Percentiles rank a stretch among this genome's conserved stretches.
Conservation (phyloP, 2,329 filamentous ascomycete species). For the Fusarium buxicola region DNA sequence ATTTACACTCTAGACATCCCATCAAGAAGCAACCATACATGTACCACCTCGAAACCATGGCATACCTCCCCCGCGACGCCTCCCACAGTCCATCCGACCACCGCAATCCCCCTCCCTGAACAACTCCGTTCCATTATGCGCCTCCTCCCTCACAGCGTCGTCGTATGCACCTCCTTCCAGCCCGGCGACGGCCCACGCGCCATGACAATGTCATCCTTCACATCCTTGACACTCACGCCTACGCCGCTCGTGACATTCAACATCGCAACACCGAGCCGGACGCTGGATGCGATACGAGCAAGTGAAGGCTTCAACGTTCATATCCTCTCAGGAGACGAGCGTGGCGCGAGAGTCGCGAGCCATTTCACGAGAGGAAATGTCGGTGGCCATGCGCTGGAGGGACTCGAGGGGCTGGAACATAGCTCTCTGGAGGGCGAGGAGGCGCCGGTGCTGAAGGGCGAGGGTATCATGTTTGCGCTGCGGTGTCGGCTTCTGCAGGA, state of each 20-base stretch:
- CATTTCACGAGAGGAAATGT: slow-evolving; percentile 64
- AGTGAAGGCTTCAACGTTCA: slow-evolving; percentile 66
- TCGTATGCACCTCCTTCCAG: slow-evolving; percentile 65
- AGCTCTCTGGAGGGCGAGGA: slow-evolving; percentile 26
- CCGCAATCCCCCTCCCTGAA: slow-evolving; percentile 54
- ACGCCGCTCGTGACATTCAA: slow-evolving; percentile 68
- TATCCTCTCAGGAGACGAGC: slow-evolving; percentile 59
- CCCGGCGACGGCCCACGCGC: slow-evolving; percentile 54
- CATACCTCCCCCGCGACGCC: slow-evolving; percentile 46
- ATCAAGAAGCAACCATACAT: slow-evolving; percentile 31
- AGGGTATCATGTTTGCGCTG: slow-evolving; percentile 65
- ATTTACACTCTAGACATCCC: slow-evolving; percentile 18
- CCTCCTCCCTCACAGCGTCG: slow-evolving; percentile 64
- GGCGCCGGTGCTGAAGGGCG: slow-evolving; percentile 59
- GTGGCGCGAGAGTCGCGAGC: slow-evolving; percentile 63
- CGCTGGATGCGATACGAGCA: slow-evolving; percentile 61
- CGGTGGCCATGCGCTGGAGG: slow-evolving; percentile 53
- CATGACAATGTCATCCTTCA: slow-evolving; percentile 72
- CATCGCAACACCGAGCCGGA: slow-evolving; percentile 66
- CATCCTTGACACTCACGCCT: slow-evolving; percentile 64
- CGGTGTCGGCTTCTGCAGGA: slow-evolving; percentile 57
- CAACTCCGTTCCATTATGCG: slow-evolving; percentile 66
- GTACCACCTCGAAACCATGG: slow-evolving; percentile 42
- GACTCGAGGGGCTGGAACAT: slow-evolving; percentile 44
- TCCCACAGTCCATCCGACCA: slow-evolving; percentile 52